These are phyloP conservation scores for Kentomonas sorsogonicus DNA, from an alignment of 208 protist genomes.

Conservation along the genomic window DNA sequence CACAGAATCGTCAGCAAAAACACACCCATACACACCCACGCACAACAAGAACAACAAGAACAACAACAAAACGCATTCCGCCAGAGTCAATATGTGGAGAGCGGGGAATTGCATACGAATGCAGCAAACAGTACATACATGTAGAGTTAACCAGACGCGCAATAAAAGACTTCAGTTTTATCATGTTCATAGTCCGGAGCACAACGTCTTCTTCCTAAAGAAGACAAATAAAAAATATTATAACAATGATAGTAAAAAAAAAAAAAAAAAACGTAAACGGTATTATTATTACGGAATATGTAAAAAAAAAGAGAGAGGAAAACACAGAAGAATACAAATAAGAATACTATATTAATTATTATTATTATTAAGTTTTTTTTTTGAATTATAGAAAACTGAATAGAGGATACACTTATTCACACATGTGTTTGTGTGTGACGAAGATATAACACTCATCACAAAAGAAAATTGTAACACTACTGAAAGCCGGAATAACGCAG, in stretches of 20 bases:
- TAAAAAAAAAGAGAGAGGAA: slow-evolving; percentile 7
- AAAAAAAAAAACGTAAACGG: slow-evolving; percentile 15
- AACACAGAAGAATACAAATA: neutral
- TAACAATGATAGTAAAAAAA: slow-evolving; percentile 9
- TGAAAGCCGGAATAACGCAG: no score
- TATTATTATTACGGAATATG: slow-evolving; percentile 7
- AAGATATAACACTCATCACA: no score
- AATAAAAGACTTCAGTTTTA: neutral
- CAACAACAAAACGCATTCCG: no score
- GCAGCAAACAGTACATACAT: neutral
- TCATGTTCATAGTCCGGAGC: no score
- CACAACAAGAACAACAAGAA: no score
- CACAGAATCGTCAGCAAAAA: no score
- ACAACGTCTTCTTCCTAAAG: slow-evolving; percentile 7
- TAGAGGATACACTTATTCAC: neutral
- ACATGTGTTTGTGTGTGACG: no score
- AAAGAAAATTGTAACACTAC: no score
- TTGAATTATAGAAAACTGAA: slow-evolving; percentile 9
- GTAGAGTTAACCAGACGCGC: neutral
- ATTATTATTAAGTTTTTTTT: slow-evolving; percentile 18
- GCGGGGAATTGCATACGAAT: no score
- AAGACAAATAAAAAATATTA: neutral
- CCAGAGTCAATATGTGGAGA: no score
- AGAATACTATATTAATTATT: neutral
- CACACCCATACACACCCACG: no score